These are phyloP conservation scores for Magnolia kwangsiensis DNA, from an alignment of 164 flowering plant species.

Conservation along the genomic window DNA sequence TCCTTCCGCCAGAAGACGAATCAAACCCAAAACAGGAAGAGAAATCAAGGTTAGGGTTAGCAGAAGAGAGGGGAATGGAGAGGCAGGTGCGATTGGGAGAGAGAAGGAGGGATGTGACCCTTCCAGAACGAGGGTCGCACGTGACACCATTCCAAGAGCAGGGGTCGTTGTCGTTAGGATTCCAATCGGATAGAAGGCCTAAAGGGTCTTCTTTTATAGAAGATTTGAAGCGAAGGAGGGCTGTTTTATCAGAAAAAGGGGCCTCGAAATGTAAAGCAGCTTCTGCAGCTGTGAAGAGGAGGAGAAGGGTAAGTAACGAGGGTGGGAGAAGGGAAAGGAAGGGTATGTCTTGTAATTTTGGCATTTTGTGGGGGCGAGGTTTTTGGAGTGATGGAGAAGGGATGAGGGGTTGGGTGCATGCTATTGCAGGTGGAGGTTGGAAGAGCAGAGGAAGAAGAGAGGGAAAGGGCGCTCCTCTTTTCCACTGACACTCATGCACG, in stretches of 20 bases:
- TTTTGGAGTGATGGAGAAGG: neutral
- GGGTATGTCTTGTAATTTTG: conserved; percentile 16
- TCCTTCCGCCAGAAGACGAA: conserved; percentile 31
- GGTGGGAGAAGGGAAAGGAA: conserved; percentile 6
- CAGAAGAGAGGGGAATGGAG: conserved; percentile 26
- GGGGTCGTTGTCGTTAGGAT: conserved; percentile 21
- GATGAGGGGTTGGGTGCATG: neutral
- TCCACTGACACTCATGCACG: neutral
- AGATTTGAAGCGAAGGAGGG: conserved; percentile 47
- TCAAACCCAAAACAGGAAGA: conserved; percentile 23
- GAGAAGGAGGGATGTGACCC: conserved; percentile 34
- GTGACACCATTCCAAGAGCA: conserved; percentile 70
- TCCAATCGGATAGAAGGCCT: conserved; percentile 60
- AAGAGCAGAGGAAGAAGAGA: conserved; percentile 4
- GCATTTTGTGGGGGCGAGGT: neutral
- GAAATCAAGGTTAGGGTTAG: conserved; percentile 24
- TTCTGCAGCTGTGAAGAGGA: neutral
- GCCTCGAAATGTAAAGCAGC: neutral
- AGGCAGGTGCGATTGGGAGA: neutral
- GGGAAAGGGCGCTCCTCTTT: neutral
- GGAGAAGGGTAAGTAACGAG: conserved; percentile 5
- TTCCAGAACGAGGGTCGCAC: conserved; percentile 40
- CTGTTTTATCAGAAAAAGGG: conserved; percentile 28
- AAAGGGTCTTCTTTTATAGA: conserved; percentile 42
- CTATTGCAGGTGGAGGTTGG: neutral